These are phyloP conservation scores for Takashimella tepidaria DNA, from an alignment of 1,284 basidiomycete genomes.

Conservation along the genomic window DNA sequence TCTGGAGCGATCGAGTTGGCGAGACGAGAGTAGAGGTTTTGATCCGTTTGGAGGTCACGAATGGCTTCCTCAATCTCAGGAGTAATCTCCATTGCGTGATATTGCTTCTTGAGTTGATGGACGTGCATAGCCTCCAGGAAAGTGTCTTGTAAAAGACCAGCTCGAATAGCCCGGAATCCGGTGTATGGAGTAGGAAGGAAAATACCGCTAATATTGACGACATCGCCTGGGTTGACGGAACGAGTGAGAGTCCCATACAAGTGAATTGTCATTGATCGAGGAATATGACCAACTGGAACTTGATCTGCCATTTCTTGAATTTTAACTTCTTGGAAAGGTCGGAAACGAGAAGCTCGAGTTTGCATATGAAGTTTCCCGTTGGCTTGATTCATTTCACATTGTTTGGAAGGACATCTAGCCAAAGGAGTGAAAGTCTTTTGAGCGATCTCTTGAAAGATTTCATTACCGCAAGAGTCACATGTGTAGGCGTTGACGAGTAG, in stretches of 20 bases:
- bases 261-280: conserved; percentile 95
- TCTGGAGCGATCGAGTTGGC: conserved; percentile 83
- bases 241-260: conserved; percentile 86
- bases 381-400: conserved; percentile 82
- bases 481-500: conserved; percentile 97
- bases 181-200: conserved; percentile 88
- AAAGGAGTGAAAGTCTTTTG: conserved; percentile 88
- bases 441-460: conserved; percentile 98
- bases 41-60: conserved; percentile 65
- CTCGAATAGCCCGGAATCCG: conserved; percentile 81
- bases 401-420: conserved; percentile 74
- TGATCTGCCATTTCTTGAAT: conserved; percentile 99
- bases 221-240: conserved; percentile 89
- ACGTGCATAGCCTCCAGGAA: conserved; percentile 91
- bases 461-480: conserved; percentile 95
- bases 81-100: conserved; percentile 87
- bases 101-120: conserved; percentile 95
- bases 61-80: conserved; percentile 74
- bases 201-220: conserved; percentile 84
- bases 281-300: conserved; percentile 98
- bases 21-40: conserved; percentile 64
- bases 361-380: conserved; percentile 95
- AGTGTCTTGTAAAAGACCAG: conserved; percentile 93
- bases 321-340: conserved; percentile 97
- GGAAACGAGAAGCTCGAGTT: conserved; percentile 93